These are phyloP conservation scores for Hymenoscyphus fraxineus DNA, from an alignment of 2,329 filamentous ascomycete genomes.

Conservation along the genomic window DNA sequence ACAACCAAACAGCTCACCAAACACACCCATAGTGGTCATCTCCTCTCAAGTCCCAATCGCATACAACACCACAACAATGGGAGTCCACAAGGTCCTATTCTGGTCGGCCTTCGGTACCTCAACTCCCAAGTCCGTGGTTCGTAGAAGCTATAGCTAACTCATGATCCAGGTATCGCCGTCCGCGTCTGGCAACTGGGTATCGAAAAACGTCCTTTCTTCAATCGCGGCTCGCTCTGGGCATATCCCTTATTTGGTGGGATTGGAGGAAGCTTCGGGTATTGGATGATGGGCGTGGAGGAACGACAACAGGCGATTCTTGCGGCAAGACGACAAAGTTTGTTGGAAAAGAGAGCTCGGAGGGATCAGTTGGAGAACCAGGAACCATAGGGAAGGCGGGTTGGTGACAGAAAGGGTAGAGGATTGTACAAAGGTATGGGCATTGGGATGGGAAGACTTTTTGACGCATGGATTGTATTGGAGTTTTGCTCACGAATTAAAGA, in stretches of 20 bases:
- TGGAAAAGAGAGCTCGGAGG: constrained; percentile 85
- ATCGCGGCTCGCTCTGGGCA: constrained; percentile 77
- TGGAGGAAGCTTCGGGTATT: constrained; percentile 93
- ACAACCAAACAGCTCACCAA: not conserved
- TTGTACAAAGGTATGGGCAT: constrained; percentile 9
- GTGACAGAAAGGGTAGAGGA: not conserved
- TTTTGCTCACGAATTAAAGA: not conserved
- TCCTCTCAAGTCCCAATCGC: not conserved
- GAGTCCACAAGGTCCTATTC: constrained; percentile 61
- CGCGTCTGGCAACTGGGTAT: constrained; percentile 97
- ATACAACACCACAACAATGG: constrained; percentile 28
- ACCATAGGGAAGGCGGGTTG: not conserved
- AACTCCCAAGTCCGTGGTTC: constrained; percentile 15
- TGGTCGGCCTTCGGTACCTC: constrained; percentile 84
- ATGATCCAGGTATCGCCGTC: constrained; percentile 72
- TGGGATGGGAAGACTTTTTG: constrained; percentile 3
- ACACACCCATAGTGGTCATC: not conserved
- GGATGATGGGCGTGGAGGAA: constrained; percentile 86
- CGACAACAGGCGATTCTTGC: constrained; percentile 72
- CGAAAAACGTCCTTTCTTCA: constrained; percentile 95
- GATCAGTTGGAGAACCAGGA: constrained; percentile 49
- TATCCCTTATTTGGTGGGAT: constrained; percentile 86
- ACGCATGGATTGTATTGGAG: constrained; percentile 2
- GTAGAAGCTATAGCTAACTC: constrained; percentile 23
- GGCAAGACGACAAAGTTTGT: constrained; percentile 72